These are phyloP conservation scores for Iberis amara DNA, from an alignment of 441 rosid genomes.

Conservation along the genomic window DNA sequence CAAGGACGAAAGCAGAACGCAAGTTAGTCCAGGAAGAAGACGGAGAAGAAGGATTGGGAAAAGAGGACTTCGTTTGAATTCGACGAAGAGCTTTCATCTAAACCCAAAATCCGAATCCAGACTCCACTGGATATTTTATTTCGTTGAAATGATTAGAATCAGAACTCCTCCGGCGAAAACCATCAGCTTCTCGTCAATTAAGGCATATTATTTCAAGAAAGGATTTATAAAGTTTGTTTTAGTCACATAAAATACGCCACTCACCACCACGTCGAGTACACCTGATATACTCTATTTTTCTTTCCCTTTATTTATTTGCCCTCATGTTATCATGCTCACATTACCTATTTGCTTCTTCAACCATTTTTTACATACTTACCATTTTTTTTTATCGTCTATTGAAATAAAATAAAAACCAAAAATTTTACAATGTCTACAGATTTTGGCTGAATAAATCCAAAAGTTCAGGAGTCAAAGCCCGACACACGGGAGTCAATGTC, in stretches of 20 bases:
- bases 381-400: too few species aligned
- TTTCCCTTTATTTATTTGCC: constrained; percentile 7
- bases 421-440: too few species aligned
- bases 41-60: constrained; percentile 50
- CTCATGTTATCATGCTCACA: not conserved
- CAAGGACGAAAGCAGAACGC: constrained; percentile 78
- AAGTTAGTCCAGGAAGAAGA: constrained; percentile 68
- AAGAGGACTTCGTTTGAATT: constrained; percentile 62
- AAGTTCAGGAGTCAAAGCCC: too few species aligned
- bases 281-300: too few species aligned
- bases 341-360: too few species aligned
- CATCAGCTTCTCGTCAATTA: constrained; percentile 17
- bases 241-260: too few species aligned
- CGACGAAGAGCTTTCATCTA: constrained; percentile 82
- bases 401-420: too few species aligned
- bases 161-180: constrained; percentile 24
- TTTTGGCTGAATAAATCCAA: too few species aligned
- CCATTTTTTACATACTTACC: too few species aligned
- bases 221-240: not conserved
- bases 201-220: not conserved
- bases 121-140: not conserved
- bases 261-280: too few species aligned
- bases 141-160: not conserved
- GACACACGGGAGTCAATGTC: too few species aligned
- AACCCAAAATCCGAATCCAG: not conserved